Conservation (phyloP, 257 asterid species). For the Gentiana straminea region DNA sequence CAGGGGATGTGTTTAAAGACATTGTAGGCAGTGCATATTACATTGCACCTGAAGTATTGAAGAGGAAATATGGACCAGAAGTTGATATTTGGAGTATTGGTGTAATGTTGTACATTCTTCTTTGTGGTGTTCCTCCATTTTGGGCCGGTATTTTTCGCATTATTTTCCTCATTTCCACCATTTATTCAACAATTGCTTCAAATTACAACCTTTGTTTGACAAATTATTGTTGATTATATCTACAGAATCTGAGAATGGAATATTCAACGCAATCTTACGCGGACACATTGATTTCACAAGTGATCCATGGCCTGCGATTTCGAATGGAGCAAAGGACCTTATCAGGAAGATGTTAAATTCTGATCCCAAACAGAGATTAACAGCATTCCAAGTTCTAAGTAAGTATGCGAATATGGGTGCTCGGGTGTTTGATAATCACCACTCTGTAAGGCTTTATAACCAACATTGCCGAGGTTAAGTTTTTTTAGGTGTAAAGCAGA, state of each 20-base stretch:
- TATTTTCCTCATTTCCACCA: background rate
- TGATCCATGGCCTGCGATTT: constrained; percentile 95
- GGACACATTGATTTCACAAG: constrained; percentile 74
- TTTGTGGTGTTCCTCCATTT: background rate
- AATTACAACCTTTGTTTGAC: background rate
- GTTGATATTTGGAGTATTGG: constrained; percentile 97
- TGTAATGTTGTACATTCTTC: constrained; percentile 53
- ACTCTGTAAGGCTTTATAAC: background rate
- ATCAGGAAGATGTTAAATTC: constrained; percentile 69
- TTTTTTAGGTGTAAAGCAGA: too few species aligned
- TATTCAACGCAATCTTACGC: constrained; percentile 74
- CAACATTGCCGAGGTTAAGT: background rate
- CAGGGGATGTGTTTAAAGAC: constrained; percentile 82
- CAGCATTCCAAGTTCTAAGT: constrained; percentile 83
- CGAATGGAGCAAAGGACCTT: constrained; percentile 83
- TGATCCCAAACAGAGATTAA: constrained; percentile 77
- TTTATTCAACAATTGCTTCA: background rate
- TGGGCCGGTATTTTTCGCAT: background rate
- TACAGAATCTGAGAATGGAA: constrained; percentile 81
- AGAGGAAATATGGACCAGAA: constrained; percentile 85
- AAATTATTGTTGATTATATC: background rate
- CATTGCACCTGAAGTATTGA: constrained; percentile 92
- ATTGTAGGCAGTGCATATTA: constrained; percentile 97
- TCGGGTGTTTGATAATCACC: background rate
- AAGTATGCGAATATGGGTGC: constrained; percentile 9